Evolutionary conservation across 345 rosid genomes (phyloP), one percentile per base, ranked within the genome.

Genomic region (Cochlearia excelsa): DNA sequence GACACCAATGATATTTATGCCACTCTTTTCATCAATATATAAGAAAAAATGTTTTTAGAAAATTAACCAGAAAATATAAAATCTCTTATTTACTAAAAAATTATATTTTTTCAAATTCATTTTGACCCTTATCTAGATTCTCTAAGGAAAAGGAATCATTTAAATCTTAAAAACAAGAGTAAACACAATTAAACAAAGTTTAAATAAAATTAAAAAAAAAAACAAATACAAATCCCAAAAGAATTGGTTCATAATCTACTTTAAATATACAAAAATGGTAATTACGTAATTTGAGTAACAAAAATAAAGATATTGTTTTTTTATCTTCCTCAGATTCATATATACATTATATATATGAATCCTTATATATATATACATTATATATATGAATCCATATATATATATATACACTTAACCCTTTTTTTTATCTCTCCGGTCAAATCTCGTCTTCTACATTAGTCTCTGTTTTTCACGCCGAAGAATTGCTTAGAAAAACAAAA

Each of bases 391-490:
- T 2, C 37, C 37, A 6, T 37, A 37, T 37, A 37, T 4, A 6
- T 6, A 3, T 5, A 3, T 6, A 43, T 53, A 51, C 30, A 43
- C 42, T 54, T 44, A 44, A 66, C 23, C 30, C 23, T 0, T 16
- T 11, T 37, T 59, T 31, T 26, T 30, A 50, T 26, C 41, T 31
- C 52, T 52, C 71, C 29, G 55, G 71, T 72, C 76, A 68, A 65
- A 40, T 66, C 66, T 53, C 65, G 51, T 59, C 52, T 37, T 57
- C 59, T 57, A 37, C 16, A 34, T 48, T 46, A 40, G 66, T 72
- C 67, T 54, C 68, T 57, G 59, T 72, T 65, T 54, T 60, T 53
- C 70, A 61, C 73, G 66, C 56, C 40, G 40, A 8, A 37, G 40
- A 37, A 8, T 4, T 3, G 7, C 5, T 37, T 37, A 4, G 5